These are phyloP conservation scores for Botrytis galanthina DNA, from an alignment of 2,329 filamentous ascomycete species.

Conservation along the genomic window DNA sequence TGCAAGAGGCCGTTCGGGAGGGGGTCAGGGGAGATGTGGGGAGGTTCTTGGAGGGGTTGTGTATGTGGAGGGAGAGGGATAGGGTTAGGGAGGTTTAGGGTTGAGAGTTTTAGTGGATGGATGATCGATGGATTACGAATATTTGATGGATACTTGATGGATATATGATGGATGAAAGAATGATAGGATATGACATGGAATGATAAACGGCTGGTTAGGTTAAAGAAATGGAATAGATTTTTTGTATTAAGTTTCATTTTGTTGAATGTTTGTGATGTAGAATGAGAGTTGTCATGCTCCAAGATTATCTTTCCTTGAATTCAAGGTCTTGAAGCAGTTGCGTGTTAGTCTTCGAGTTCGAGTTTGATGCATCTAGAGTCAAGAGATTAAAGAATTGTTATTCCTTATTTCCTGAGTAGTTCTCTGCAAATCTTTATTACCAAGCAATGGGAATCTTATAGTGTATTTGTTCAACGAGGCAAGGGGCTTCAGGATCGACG, in stretches of 20 bases:
- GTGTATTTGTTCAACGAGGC: not conserved
- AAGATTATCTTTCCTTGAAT: too few species aligned
- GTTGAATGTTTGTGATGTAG: too few species aligned
- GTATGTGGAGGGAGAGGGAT: slow-evolving; percentile 59
- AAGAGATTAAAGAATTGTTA: too few species aligned
- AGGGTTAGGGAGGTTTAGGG: slow-evolving; percentile 52
- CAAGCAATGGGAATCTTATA: not conserved
- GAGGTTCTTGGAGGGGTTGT: slow-evolving; percentile 70
- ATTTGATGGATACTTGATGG: not conserved
- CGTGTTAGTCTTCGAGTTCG: too few species aligned
- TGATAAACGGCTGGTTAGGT: not conserved
- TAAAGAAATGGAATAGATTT: not conserved
- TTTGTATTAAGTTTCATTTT: not conserved
- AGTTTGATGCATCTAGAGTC: too few species aligned
- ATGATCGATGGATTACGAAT: not conserved
- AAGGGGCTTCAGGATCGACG: not conserved
- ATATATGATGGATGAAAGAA: not conserved
- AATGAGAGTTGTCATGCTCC: too few species aligned
- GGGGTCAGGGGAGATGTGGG: slow-evolving; percentile 76
- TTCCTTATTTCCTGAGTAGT: too few species aligned
- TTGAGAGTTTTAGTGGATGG: too few species aligned
- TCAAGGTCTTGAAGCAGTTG: too few species aligned
- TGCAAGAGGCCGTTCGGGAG: slow-evolving; percentile 76
- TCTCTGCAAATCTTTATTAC: too few species aligned
- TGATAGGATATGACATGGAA: not conserved